A percentile compares a stretch with the other conserved stretches of the same genome.
These are phyloP conservation scores for Teunomyces panamensis DNA, from an alignment of 805 yeast species.

Conservation along the genomic window DNA sequence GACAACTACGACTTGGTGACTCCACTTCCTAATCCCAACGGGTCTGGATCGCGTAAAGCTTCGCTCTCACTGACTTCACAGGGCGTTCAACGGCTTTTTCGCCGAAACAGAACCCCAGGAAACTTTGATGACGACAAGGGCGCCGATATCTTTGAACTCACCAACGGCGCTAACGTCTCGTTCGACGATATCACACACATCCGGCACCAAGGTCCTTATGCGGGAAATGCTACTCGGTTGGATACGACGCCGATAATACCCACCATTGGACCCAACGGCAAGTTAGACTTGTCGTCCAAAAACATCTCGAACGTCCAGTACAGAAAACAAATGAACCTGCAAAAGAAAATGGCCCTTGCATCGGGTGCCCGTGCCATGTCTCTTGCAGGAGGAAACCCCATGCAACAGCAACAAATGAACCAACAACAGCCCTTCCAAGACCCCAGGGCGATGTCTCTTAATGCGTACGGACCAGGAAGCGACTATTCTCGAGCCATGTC, in stretches of 20 bases:
- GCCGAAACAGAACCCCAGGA: slow-evolving; percentile 31
- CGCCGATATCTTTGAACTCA: slow-evolving; percentile 32
- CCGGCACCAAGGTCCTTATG: slow-evolving; percentile 67
- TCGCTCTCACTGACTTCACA: slow-evolving; percentile 31
- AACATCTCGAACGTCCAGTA: slow-evolving; percentile 50
- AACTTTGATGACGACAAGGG: slow-evolving; percentile 38
- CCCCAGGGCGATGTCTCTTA: slow-evolving; percentile 14
- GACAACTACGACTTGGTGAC: slow-evolving; percentile 28
- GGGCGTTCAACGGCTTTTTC: slow-evolving; percentile 41
- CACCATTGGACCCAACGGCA: slow-evolving; percentile 40
- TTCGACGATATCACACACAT: slow-evolving; percentile 64
- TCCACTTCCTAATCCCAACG: slow-evolving; percentile 14
- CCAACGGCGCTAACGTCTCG: slow-evolving; percentile 44
- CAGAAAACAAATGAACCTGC: slow-evolving; percentile 65
- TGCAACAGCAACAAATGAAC: slow-evolving; percentile 9
- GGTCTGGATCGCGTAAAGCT: slow-evolving; percentile 29
- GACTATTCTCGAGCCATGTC: slow-evolving; percentile 10
- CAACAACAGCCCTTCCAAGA: slow-evolving; percentile 6
- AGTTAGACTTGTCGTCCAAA: slow-evolving; percentile 2
- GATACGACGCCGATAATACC: slow-evolving; percentile 79
- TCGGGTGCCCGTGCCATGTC: slow-evolving; percentile 47
- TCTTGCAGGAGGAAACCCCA: slow-evolving; percentile 33
- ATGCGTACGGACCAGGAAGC: slow-evolving; percentile 5
- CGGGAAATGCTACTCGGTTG: slow-evolving; percentile 35
- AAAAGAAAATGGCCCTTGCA: slow-evolving; percentile 55